A percentile compares a stretch with the other conserved stretches of the same genome.
phyloP scores from a whole-genome alignment of 2,329 filamentous ascomycete species.

The Fusarium albidum region DNA sequence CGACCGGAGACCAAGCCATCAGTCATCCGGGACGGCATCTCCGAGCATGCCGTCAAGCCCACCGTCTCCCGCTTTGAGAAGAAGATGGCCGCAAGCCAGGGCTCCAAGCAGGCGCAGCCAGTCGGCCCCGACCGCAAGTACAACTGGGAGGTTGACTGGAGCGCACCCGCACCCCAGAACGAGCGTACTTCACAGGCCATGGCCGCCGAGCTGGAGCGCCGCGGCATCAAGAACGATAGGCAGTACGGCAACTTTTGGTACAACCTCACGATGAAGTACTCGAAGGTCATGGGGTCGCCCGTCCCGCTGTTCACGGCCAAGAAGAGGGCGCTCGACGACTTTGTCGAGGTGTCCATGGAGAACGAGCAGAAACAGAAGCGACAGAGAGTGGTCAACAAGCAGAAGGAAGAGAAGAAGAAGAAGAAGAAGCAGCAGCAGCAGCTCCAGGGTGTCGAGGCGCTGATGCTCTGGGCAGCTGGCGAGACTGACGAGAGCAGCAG shows the following conservation, averaged over 20 bases:
- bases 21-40: slow-evolving; percentile 33
- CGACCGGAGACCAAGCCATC: slow-evolving; percentile 23
- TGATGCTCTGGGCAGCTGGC: slow-evolving; percentile 24
- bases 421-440: slow-evolving; percentile 8
- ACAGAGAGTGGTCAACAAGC: neutral
- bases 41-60: slow-evolving; percentile 38
- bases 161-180: slow-evolving; percentile 2
- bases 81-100: slow-evolving; percentile 26
- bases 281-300: slow-evolving; percentile 22
- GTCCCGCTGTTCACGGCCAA: slow-evolving; percentile 38
- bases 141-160: slow-evolving; percentile 29
- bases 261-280: slow-evolving; percentile 35
- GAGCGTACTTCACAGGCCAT: slow-evolving; percentile 17
- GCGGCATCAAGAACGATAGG: slow-evolving; percentile 20
- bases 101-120: slow-evolving; percentile 2
- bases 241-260: slow-evolving; percentile 38
- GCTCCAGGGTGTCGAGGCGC: slow-evolving; percentile 28
- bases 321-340: slow-evolving; percentile 33
- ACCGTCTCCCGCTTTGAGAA: slow-evolving; percentile 30
- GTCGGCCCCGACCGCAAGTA: slow-evolving; percentile 9
- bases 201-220: slow-evolving; percentile 24
- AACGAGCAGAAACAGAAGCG: slow-evolving; percentile 8
- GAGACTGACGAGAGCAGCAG: slow-evolving; percentile 32
- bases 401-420: slow-evolving; percentile 7
- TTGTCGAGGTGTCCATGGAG: slow-evolving; percentile 32